Conservation (phyloP, 2,329 filamentous ascomycete species). For the Madurella fahalii region DNA sequence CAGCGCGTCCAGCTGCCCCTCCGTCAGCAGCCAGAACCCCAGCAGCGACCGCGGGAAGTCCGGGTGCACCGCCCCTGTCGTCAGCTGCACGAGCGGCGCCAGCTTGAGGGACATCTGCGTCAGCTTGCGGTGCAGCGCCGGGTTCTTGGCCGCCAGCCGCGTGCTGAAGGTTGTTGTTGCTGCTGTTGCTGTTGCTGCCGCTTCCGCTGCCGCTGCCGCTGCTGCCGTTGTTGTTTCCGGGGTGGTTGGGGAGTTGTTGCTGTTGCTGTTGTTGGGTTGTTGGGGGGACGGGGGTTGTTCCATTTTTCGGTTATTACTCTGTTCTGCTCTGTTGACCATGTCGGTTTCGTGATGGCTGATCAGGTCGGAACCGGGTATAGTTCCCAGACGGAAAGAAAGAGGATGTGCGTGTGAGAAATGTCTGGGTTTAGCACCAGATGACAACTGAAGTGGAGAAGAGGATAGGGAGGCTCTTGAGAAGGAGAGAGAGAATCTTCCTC, state of each 20-base stretch:
- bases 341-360: background rate
- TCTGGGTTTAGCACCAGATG: background rate
- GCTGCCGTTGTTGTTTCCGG: background rate
- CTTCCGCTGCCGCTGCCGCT: background rate
- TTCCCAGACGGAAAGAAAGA: background rate
- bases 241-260: background rate
- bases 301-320: constrained; percentile 6
- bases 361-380: background rate
- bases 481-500: background rate
- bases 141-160: constrained; percentile 42
- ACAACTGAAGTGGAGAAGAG: background rate
- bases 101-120: constrained; percentile 62
- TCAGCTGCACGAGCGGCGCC: constrained; percentile 61
- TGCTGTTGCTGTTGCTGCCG: background rate
- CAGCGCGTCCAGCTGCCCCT: constrained; percentile 64
- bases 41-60: constrained; percentile 64
- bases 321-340: background rate
- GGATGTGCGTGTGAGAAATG: background rate
- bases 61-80: constrained; percentile 59
- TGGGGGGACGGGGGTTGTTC: constrained; percentile 8
- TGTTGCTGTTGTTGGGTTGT: constrained; percentile 2
- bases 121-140: constrained; percentile 57
- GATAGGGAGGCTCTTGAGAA: background rate
- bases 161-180: constrained; percentile 27
- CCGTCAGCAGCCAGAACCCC: constrained; percentile 69